Evolutionary conservation across 202 grass and related monocot species (phyloP).

Genomic region (Schoenoplectus triqueter): DNA sequence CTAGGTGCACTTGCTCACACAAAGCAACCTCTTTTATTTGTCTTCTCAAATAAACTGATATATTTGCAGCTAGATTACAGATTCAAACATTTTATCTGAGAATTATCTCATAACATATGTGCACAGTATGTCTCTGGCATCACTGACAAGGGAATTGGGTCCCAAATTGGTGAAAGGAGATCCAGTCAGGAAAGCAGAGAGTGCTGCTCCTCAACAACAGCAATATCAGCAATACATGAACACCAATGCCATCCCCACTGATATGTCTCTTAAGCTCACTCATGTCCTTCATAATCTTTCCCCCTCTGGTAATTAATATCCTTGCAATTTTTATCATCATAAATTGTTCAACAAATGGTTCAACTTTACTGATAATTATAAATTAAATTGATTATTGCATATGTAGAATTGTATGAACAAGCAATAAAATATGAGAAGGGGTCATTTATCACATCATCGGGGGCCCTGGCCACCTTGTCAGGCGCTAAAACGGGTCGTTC

Average conservation of each 20-base stretch:
- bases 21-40: background rate
- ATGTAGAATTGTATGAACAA: constrained; percentile 89
- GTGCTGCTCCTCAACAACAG: background rate
- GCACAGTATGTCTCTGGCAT: constrained; percentile 84
- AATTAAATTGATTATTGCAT: background rate
- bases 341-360: no score
- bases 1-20: background rate
- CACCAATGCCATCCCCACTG: constrained; percentile 70
- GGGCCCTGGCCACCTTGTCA: constrained; percentile 84
- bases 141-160: constrained; percentile 77
- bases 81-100: background rate
- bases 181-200: constrained; percentile 68
- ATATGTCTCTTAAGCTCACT: constrained; percentile 96
- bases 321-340: no score
- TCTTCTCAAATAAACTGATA: background rate
- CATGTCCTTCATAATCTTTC: constrained; percentile 96
- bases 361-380: background rate
- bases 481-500: constrained; percentile 92
- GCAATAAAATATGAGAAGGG: constrained; percentile 94
- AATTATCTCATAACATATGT: background rate
- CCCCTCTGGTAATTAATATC: constrained; percentile 55
- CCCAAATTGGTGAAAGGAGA: constrained; percentile 86
- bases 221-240: constrained; percentile 52
- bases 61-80: background rate
- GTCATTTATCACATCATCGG: constrained; percentile 73